A percentile compares a stretch with the other conserved stretches of the same genome.
These are phyloP conservation scores for Diplodia sapinea DNA, from an alignment of 2,329 filamentous ascomycete species.

Conservation along the genomic window DNA sequence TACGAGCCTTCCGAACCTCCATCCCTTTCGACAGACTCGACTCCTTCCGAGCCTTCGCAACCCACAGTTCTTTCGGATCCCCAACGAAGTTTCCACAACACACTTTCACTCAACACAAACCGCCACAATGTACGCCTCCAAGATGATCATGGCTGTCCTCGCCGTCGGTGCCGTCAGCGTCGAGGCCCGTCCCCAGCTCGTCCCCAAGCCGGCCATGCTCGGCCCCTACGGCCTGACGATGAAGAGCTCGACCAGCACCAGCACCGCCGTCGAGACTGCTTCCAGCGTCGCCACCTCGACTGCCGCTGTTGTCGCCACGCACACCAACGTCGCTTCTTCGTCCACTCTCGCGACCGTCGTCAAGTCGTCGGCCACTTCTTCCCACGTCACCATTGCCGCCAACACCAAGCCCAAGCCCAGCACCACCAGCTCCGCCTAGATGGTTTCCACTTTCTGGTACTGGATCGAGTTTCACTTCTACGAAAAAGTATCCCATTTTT, in stretches of 20 bases:
- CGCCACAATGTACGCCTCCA: constrained; percentile 4
- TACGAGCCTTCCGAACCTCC: background rate
- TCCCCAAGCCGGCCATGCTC: background rate
- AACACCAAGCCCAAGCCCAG: background rate
- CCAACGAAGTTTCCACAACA: background rate
- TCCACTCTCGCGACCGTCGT: background rate
- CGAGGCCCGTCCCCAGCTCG: background rate
- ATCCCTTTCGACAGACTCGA: background rate
- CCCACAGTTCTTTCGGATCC: background rate
- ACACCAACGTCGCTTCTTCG: background rate
- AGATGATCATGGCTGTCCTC: constrained; percentile 9
- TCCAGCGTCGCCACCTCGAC: background rate
- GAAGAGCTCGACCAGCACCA: background rate
- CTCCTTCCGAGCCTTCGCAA: background rate
- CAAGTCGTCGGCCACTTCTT: no score
- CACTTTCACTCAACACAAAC: background rate
- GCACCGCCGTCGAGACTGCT: background rate
- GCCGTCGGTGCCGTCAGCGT: constrained; percentile 9
- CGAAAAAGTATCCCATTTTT: background rate
- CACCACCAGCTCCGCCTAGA: background rate
- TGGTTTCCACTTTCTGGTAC: background rate
- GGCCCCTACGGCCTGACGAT: background rate
- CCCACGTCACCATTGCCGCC: background rate
- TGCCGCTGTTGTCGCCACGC: background rate
- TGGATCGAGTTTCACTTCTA: background rate